Evolutionary conservation across 2,329 filamentous ascomycete genomes (phyloP).

Genomic region (Sporothrix schenckii): DNA sequence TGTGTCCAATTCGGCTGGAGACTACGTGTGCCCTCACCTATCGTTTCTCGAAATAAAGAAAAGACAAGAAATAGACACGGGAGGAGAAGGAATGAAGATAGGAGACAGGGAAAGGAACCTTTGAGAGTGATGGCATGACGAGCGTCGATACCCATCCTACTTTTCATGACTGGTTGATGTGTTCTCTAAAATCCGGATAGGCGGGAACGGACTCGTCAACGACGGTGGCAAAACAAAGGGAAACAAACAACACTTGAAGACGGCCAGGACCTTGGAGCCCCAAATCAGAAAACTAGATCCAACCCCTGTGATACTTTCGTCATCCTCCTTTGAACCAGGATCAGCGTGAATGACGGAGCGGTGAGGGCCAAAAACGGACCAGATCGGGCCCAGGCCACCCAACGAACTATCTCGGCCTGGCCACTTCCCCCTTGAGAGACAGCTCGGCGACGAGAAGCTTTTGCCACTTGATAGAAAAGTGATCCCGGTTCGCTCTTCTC

Average conservation of each 20-base stretch:
- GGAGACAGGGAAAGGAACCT: background rate
- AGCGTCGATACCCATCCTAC: background rate
- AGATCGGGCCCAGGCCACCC: slow-evolving; percentile 5
- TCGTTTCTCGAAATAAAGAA: background rate
- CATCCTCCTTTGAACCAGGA: slow-evolving; percentile 1
- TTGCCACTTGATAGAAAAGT: slow-evolving; percentile 17
- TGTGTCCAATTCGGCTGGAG: slow-evolving; percentile 32
- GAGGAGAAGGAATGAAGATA: background rate
- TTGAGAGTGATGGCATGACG: background rate
- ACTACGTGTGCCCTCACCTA: slow-evolving; percentile 21
- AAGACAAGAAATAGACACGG: background rate
- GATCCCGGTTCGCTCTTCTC: slow-evolving; percentile 4
- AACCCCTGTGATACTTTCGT: slow-evolving; percentile 5
- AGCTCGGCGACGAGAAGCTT: slow-evolving; percentile 24
- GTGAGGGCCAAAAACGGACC: background rate
- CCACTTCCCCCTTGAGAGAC: slow-evolving; percentile 10
- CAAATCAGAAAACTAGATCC: background rate
- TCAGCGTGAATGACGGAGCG: slow-evolving; percentile 8
- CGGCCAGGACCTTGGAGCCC: background rate
- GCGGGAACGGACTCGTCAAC: slow-evolving; percentile 6
- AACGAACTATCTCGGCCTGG: background rate
- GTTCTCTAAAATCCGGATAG: background rate
- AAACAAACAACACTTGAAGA: slow-evolving; percentile 5
- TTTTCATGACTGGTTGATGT: background rate
- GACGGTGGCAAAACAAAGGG: slow-evolving; percentile 13